These are phyloP conservation scores for Phytopythium cucurbitacearum DNA, from an alignment of 352 stramenopile genomes.

Conservation along the genomic window DNA sequence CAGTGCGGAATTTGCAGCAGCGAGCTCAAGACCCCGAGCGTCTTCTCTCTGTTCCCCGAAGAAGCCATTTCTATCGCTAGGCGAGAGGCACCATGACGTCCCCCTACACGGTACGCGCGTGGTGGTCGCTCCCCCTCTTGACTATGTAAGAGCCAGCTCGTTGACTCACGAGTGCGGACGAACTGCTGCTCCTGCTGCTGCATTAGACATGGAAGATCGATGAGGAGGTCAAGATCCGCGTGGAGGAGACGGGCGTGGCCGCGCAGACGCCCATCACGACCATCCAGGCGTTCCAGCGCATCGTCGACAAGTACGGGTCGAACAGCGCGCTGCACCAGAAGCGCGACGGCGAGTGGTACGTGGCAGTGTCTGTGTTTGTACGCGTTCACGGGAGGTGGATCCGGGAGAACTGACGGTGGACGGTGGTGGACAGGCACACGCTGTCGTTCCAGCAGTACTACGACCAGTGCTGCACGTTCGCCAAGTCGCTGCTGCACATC, in stretches of 20 bases:
- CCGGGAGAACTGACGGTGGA: background rate
- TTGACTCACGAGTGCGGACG: background rate
- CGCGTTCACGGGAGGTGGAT: no score
- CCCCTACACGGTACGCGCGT: conserved; percentile 32
- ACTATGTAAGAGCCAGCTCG: background rate
- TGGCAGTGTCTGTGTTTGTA: background rate
- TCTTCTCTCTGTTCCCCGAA: background rate
- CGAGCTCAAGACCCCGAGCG: background rate
- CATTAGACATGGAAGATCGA: conserved; percentile 80
- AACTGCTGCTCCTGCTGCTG: background rate
- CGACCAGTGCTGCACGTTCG: conserved; percentile 66
- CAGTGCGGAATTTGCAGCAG: conserved; percentile 47
- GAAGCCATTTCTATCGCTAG: background rate
- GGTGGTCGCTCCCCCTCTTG: background rate
- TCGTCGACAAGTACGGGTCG: conserved; percentile 42
- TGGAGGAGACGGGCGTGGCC: conserved; percentile 45
- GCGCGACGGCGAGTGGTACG: conserved; percentile 66
- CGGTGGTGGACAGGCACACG: conserved; percentile 31
- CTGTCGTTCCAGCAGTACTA: conserved; percentile 79
- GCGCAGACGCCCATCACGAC: conserved; percentile 44
- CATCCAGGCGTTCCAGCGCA: conserved; percentile 56
- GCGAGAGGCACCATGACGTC: conserved; percentile 18
- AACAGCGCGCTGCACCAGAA: conserved; percentile 67
- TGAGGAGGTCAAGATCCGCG: conserved; percentile 76
- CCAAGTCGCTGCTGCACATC: conserved; percentile 72